Conservation (phyloP, 495 filamentous ascomycete genomes). For the Echria macrotheca region DNA sequence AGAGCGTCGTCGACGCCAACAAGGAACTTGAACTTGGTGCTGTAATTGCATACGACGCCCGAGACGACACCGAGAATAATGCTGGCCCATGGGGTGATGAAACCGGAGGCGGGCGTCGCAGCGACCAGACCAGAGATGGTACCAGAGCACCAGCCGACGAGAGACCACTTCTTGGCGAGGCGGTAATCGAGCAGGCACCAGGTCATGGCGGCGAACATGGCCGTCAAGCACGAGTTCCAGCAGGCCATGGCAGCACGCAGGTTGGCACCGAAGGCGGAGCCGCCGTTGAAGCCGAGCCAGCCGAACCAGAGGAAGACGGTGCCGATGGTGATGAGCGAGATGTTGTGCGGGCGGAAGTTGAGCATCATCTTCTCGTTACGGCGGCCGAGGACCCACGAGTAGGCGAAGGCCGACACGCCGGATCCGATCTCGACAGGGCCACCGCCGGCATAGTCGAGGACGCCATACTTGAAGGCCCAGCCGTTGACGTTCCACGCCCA, state of each 20-base stretch:
- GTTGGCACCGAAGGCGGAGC: conserved; percentile 94
- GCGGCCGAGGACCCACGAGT: conserved; percentile 90
- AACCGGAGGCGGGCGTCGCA: conserved; percentile 83
- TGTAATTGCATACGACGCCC: conserved; percentile 84
- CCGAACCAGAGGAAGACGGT: conserved; percentile 97
- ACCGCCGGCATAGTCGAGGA: conserved; percentile 93
- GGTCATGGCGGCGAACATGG: conserved; percentile 78
- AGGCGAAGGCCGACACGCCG: conserved; percentile 86
- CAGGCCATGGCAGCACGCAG: conserved; percentile 92
- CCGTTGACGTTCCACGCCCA: conserved; percentile 95
- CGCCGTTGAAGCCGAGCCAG: conserved; percentile 98
- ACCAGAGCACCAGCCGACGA: conserved; percentile 98
- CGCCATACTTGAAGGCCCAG: conserved; percentile 88
- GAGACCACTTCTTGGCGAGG: conserved; percentile 95
- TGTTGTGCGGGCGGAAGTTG: conserved; percentile 94
- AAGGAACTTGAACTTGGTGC: conserved; percentile 96
- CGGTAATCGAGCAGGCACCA: conserved; percentile 95
- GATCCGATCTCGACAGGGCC: conserved; percentile 98
- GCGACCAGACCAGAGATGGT: conserved; percentile 86
- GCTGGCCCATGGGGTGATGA: conserved; percentile 84
- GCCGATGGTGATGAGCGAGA: conserved; percentile 92
- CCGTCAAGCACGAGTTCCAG: conserved; percentile 94
- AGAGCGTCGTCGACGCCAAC: conserved; percentile 92
- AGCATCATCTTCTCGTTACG: conserved; percentile 99
- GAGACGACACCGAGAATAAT: conserved; percentile 80